Evolutionary conservation across 495 filamentous ascomycete species (phyloP).

Genomic region (Chaetomium cochliodes): DNA sequence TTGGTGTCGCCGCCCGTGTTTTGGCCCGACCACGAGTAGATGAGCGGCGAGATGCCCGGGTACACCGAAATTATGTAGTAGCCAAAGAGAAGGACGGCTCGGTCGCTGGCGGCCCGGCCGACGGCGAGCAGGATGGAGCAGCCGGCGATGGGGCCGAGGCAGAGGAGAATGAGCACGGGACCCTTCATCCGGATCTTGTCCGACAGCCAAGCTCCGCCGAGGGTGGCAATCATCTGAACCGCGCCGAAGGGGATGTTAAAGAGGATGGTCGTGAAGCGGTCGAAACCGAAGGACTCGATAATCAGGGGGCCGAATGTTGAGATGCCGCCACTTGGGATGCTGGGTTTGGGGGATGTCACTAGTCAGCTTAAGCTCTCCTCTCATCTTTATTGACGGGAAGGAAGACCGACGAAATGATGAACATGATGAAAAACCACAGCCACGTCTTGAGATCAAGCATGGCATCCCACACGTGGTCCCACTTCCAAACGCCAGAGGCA

Average conservation of each 20-base stretch:
- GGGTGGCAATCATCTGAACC: slow-evolving; percentile 6
- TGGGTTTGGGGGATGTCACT: not conserved
- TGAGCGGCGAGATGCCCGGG: slow-evolving; percentile 7
- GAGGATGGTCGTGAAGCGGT: slow-evolving; percentile 6
- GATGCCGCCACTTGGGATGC: slow-evolving; percentile 9
- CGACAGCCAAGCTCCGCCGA: slow-evolving; percentile 8
- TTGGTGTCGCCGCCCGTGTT: slow-evolving; percentile 11
- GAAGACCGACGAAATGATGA: slow-evolving; percentile 5
- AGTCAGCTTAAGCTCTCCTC: too few relatives aligned
- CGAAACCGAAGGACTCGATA: slow-evolving; percentile 10
- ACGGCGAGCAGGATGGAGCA: slow-evolving; percentile 10
- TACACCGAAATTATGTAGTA: slow-evolving; percentile 8
- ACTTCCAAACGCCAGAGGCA: slow-evolving; percentile 6
- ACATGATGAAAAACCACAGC: slow-evolving; percentile 7
- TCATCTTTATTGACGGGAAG: not conserved
- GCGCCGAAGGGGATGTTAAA: slow-evolving; percentile 11
- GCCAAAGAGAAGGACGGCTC: slow-evolving; percentile 1
- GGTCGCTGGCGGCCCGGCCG: slow-evolving; percentile 2
- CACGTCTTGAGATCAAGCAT: slow-evolving; percentile 9
- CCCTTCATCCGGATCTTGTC: slow-evolving; percentile 2
- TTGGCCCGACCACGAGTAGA: slow-evolving; percentile 12
- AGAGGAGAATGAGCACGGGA: not conserved
- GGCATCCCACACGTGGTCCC: slow-evolving; percentile 4
- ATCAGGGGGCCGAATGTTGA: slow-evolving; percentile 8
- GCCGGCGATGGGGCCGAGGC: not conserved